Evolutionary conservation across 805 yeast species (phyloP), one percentile per base, ranked within the genome.

Genomic region (Ogataea glucozyma): DNA sequence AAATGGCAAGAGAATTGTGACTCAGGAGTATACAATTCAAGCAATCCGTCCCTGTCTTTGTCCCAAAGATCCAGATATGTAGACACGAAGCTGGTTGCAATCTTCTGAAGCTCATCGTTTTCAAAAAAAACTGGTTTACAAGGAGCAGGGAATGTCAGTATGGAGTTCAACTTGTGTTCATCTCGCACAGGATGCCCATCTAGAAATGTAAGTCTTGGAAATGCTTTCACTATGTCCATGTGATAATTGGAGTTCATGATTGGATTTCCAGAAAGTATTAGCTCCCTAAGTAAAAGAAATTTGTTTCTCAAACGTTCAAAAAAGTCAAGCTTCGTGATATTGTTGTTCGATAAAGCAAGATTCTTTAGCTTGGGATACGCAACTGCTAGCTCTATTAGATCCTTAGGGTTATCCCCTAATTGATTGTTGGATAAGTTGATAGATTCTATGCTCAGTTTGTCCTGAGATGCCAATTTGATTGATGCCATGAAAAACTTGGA

Each of bases 401-500:
- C 64, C 22, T 64, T 55, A 12, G 73, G 65, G 26, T 71, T 57
- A 27, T 87, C 72, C 55, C 88, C 95, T 29, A 93, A 63, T 42
- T 73, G 72, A 61, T 93, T 85, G 43, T 70, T 70, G 16, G 90
- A 77, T 26, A 88, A 62, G 61, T 83, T 85, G 6, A 90, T 78
- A 44, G 88, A 82, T 22, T 81, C 83, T 4, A 89, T 83, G 20
- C 77, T 79, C n/a, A 61, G 24, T 3, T 54, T 53, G 23, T 64
- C 64, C 40, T 78, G 77, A 3, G 70, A 65, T 1, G 96, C 96
- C 7, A 91, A 65, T 59, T 84, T 86, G 85, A 91, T 79, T 51
- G 93, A 66, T 1, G 98, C 98, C 9, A 88, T 85, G 62, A 91
- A 88, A 75, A 89, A 83, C 63, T 91, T 93, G 11, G 90, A 75